Base-by-base conservation (phyloP, 2,329 filamentous ascomycete genomes). In the Apiospora marii region DNA sequence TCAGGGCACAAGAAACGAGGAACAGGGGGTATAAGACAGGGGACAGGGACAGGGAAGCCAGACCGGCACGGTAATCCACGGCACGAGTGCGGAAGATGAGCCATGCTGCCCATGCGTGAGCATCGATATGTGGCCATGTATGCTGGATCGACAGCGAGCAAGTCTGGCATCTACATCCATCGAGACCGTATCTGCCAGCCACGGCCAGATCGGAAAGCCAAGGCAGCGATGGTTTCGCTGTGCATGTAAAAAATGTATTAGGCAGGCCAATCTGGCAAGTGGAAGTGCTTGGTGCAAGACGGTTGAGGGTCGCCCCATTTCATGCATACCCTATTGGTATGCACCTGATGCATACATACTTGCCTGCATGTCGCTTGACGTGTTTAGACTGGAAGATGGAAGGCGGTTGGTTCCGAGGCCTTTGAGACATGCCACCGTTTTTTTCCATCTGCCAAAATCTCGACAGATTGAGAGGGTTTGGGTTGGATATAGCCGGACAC, bases 341-440 rank as follows among this genome's bases (percentile, higher is more conserved):
- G 16, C 58, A 14, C 8, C 37, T 41, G 37, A 41, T 41, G 22
- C 19, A 41, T 41, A 41, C 37, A 41, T n/a, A n/a, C 14, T 8
- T 51, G 24, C 16, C 41, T 64, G 58, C 58, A 64, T 64, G 58
- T 64, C 58, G 58, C 58, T 64, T 64, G 58, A 64, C 58, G 58
- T 64, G 58, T 34, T 41, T 64, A 41, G 58, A 41, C 30, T n/a
- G n/a, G n/a, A 37, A 64, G 58, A n/a, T 41, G 58, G 58, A 24
- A 14, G 34, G 58, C 58, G 58, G 58, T 64, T 64, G 58, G 22
- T 64, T 41, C 58, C 58, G 58, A 64, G 58, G n/a, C 58, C 22
- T 64, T 5, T 64, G 58, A 64, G 58, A 64, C 58, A 41, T 64
- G 58, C 58, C 58, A 64, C 34, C 16, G 5, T 12, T 16, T 30